Base-by-base conservation (phyloP, 2,329 filamentous ascomycete species). In the Calcarisporium arbuscula region DNA sequence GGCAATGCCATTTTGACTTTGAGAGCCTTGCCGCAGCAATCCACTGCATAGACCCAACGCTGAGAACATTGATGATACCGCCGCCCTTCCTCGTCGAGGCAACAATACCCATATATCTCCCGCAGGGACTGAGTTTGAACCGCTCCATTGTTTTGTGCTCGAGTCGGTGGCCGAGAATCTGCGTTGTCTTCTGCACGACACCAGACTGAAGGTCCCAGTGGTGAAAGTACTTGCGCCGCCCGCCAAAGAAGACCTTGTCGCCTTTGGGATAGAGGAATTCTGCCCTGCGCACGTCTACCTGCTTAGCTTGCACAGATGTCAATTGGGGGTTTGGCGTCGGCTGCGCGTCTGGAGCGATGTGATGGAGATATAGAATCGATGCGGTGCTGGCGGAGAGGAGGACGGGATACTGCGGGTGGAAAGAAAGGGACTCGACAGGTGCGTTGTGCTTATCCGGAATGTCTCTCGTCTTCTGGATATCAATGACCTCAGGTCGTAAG, bases 101-200 rank as follows among this genome's bases (percentile, higher is more conserved):
- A 12, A 86, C 72, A 5, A 98, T 64, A 9, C 82, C 92, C 68
- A 98, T 82, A 60, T 89, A 89, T 30, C 78, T 74, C 2, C 90
- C 90, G 52, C 86, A 86, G 0, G 92, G 89, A 29, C 85, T 94
- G 18, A 94, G 65, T 49, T 83, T 85, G 70, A 98, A 94, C 19
- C 72, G 72, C 59, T 96, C 92, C 87, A 95, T 95, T 26, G 77
- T 83, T 49, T 80, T 83, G 58, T 95, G 89, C 59, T 94, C 86
- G 36, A 85, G 73, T 45, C 80, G 70, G 47, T 88, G 82, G 43
- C 88, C 77, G 53, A 83, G 75, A 39, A 92, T 66, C 54, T 83
- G 71, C 47, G 77, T 79, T 28, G 94, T 75, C 61, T 94, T 95
- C 51, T 90, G 83, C 31, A 98, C 79, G 10, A 71, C 67, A 28